Evolutionary conservation across 306 rosid species (phyloP).

Genomic region (Acmispon strigosus): DNA sequence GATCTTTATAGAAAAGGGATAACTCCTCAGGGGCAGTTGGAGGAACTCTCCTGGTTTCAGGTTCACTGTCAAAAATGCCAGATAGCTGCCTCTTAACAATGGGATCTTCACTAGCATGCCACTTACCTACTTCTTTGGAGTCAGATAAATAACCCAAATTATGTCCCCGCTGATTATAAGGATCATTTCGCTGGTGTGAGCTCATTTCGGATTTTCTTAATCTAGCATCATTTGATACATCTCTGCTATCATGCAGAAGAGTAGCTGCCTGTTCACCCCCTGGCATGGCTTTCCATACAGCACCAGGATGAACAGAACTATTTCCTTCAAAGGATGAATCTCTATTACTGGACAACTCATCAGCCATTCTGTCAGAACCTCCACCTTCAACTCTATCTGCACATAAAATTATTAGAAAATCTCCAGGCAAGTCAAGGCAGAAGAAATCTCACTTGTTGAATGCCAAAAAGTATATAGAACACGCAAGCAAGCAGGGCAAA

Average conservation of each 20-base stretch:
- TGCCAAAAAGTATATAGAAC: too few relatives aligned
- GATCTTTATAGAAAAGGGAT: slow-evolving; percentile 73
- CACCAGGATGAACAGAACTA: slow-evolving; percentile 38
- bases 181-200: slow-evolving; percentile 50
- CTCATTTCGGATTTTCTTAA: slow-evolving; percentile 45
- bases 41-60: slow-evolving; percentile 46
- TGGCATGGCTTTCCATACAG: slow-evolving; percentile 42
- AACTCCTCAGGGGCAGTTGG: slow-evolving; percentile 76
- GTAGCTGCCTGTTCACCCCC: slow-evolving; percentile 38
- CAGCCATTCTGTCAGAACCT: slow-evolving; percentile 36
- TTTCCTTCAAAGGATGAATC: slow-evolving; percentile 47
- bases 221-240: slow-evolving; percentile 39
- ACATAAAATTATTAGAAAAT: slow-evolving; percentile 7
- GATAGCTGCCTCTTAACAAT: slow-evolving; percentile 65
- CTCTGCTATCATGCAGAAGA: slow-evolving; percentile 52
- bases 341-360: slow-evolving; percentile 43
- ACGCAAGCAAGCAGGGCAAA: neutral
- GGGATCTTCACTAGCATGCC: slow-evolving; percentile 53
- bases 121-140: slow-evolving; percentile 51
- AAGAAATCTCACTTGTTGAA: too few relatives aligned
- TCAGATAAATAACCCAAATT: slow-evolving; percentile 40
- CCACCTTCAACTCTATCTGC: slow-evolving; percentile 64
- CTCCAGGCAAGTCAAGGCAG: neutral
- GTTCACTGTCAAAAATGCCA: slow-evolving; percentile 71
- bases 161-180: slow-evolving; percentile 45